Percentiles rank a stretch among this genome's conserved stretches.
These are phyloP conservation scores for Pleurotus djamor DNA, from an alignment of 768 basidiomycete species.

Conservation along the genomic window DNA sequence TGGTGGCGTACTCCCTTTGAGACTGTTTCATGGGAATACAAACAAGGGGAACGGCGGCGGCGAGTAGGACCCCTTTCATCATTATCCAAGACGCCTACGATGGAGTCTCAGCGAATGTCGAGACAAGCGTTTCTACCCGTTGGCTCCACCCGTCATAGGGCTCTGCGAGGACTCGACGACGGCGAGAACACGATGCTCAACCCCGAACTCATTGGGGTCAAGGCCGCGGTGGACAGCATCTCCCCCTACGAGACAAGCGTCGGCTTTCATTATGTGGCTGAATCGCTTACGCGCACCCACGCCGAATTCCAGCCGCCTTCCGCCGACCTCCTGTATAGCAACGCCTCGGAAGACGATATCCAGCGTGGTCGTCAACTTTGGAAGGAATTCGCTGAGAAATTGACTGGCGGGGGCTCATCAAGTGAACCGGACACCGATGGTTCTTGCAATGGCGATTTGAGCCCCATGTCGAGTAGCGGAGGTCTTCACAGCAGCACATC, in stretches of 20 bases:
- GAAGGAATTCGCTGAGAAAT: neutral
- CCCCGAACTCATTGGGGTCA: conserved; percentile 36
- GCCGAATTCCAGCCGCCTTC: conserved; percentile 14
- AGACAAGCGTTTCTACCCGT: no score
- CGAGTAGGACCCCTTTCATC: conserved; percentile 13
- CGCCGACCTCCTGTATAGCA: neutral
- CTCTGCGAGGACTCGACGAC: conserved; percentile 5
- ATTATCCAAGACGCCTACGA: conserved; percentile 10
- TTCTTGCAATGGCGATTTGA: conserved; percentile 13
- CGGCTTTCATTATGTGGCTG: conserved; percentile 28
- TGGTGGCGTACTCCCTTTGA: conserved; percentile 40
- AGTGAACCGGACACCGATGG: conserved; percentile 12
- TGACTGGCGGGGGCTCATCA: conserved; percentile 15
- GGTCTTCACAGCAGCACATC: conserved; percentile 30
- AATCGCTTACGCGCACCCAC: conserved; percentile 8
- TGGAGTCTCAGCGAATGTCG: neutral
- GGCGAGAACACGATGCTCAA: conserved; percentile 30
- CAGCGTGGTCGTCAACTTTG: neutral
- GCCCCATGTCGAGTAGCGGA: conserved; percentile 14
- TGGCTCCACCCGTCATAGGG: neutral
- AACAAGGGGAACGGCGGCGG: conserved; percentile 8
- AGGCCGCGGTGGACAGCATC: conserved; percentile 31
- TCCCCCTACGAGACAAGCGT: conserved; percentile 37
- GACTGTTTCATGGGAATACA: conserved; percentile 38
- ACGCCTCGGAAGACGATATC: neutral